These are phyloP conservation scores for Sporothrix globosa DNA, from an alignment of 2,329 filamentous ascomycete genomes.

Conservation along the genomic window DNA sequence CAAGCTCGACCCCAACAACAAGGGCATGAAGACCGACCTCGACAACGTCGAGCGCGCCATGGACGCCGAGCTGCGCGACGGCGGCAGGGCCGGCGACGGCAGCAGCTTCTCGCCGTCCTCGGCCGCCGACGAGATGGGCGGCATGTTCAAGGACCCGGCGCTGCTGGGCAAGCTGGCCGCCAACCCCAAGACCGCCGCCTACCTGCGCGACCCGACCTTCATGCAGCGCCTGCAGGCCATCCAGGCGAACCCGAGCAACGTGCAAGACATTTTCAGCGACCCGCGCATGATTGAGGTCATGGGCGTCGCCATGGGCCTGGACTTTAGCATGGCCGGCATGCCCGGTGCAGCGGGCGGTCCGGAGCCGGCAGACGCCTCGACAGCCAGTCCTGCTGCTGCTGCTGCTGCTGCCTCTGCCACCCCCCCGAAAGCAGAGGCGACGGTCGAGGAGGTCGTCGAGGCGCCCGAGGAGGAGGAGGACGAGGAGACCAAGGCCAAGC, in stretches of 20 bases:
- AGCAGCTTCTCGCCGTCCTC: conserved; percentile 48
- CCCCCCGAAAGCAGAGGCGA: conserved; percentile 71
- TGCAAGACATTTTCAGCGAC: conserved; percentile 81
- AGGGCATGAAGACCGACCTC: conserved; percentile 87
- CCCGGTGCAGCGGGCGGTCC: conserved; percentile 33
- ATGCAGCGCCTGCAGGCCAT: conserved; percentile 87
- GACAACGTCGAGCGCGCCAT: conserved; percentile 86
- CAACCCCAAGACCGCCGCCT: conserved; percentile 88
- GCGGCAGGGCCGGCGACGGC: conserved; percentile 57
- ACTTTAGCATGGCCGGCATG: conserved; percentile 70
- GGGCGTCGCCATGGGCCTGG: conserved; percentile 88
- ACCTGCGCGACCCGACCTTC: conserved; percentile 81
- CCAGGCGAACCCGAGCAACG: conserved; percentile 76
- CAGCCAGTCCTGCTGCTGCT: background rate
- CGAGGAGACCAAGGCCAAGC: conserved; percentile 58
- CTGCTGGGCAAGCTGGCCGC: conserved; percentile 85
- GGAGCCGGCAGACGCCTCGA: conserved; percentile 40
- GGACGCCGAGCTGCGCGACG: conserved; percentile 61
- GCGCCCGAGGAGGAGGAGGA: conserved; percentile 62
- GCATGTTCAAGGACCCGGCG: conserved; percentile 93
- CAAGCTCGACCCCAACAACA: conserved; percentile 88
- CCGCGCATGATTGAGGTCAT: conserved; percentile 92
- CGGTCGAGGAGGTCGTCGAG: conserved; percentile 66
- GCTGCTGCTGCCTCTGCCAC: background rate
- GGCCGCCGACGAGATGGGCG: conserved; percentile 58